Conservation (phyloP, 306 rosid genomes). For the Ormosia emarginata region DNA sequence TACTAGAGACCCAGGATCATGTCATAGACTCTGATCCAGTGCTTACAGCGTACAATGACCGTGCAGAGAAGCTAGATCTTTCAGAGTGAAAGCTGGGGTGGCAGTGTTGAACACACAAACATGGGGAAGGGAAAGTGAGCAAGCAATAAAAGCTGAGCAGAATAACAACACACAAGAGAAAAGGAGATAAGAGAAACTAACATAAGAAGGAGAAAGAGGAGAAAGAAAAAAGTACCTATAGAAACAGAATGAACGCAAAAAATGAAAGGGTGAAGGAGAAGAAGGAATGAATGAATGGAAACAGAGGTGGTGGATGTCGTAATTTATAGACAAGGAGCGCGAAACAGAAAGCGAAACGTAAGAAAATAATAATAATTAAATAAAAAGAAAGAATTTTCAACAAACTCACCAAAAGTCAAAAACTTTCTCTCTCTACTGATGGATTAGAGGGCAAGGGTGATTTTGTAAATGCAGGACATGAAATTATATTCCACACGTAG, state of each 20-base stretch:
- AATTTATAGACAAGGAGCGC: slow-evolving; percentile 39
- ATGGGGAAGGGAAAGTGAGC: not conserved
- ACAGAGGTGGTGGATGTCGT: not conserved
- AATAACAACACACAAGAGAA: not conserved
- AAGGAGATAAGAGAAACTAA: not conserved
- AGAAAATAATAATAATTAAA: not conserved
- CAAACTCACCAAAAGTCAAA: not conserved
- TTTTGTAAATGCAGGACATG: not conserved
- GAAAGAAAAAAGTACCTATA: slow-evolving; percentile 5
- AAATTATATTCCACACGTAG: slow-evolving; percentile 8
- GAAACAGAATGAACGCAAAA: slow-evolving; percentile 40
- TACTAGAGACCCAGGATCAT: not conserved
- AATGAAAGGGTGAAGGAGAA: not conserved
- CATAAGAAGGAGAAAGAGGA: not conserved
- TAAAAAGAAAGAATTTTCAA: not conserved
- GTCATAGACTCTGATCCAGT: slow-evolving; percentile 24
- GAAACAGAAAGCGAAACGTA: not conserved
- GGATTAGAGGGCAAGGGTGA: not conserved
- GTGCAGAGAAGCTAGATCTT: slow-evolving; percentile 3
- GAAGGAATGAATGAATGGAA: slow-evolving; percentile 27
- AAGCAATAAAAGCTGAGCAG: not conserved
- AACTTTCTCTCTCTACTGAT: not conserved
- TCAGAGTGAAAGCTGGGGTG: not conserved
- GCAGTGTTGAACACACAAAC: not conserved
- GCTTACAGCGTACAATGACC: not conserved